Evolutionary conservation across 805 yeast genomes (phyloP), one percentile per base, ranked within the genome.

Genomic region (Scheffersomyces ergatensis): DNA sequence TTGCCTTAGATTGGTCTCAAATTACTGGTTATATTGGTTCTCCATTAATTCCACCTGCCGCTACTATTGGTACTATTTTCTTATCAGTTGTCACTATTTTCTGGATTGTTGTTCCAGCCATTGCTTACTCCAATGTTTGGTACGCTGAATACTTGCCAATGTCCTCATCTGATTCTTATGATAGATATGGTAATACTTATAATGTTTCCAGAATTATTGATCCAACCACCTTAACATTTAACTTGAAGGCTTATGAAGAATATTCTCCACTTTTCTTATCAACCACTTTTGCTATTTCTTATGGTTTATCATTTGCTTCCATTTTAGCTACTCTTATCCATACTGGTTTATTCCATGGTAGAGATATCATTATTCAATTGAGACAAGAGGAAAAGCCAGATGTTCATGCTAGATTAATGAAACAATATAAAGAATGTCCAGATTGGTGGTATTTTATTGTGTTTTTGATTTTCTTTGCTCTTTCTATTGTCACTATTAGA

Each of bases 1-100:
- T 81, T 37, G 77, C 85, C 8, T 81, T 83, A 51, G 88, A 83
- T 60, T 83, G 87, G 87, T 75, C 76, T 51, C 79, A 78, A 53
- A 65, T 82, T 31, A 74, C 80, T 7, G 72, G 70, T 42, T 75
- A 71, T 59, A 62, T 77, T 46, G 82, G 82, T 14, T 76, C 82
- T 16, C 88, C 89, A 9, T 68, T 83, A 54, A 69, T 80, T 39
- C 83, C 86, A 8, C 88, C 89, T 15, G 72, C 76, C 20, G 58
- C 72, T 13, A 62, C 76, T n/a, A 67, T 78, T 17, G 60, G 75
- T 25, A 66, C 80, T 17, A 55, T 76, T 32, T 60, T 78, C 31
- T 40, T 62, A 50, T 44, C 52, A 4, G 34, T 60, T 23, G 55
- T 69, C 29, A 74, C 74, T 52, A 79, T 82, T 79, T 63, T 79